Evolutionary conservation across 176 grass and related monocot genomes (phyloP), one percentile per base, ranked within the genome.

Genomic region (Rhynchospora pubera): DNA sequence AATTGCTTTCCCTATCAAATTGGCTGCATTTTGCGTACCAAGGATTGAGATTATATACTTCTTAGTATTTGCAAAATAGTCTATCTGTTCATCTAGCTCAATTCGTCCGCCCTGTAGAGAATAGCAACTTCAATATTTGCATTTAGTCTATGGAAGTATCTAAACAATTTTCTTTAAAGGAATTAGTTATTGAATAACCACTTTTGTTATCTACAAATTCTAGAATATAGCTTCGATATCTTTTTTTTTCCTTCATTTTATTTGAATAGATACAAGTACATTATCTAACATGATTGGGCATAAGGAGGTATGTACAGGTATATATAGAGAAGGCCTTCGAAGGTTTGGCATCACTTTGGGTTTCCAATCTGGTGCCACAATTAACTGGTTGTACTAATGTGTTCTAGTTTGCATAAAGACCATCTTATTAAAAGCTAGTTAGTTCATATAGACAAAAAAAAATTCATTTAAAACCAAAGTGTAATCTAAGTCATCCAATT

Each of bases 41-140:
- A 63, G 78, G 42, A 84, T 88, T 53, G 87, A 82, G 70, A 97
- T 89, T 74, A 97, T 86, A 72, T 91, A 83, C 9, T 79, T 78
- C 81, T 89, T 85, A 82, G 81, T 97, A 73, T 82, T 90, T 7
- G 87, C 91, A 50, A 85, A 97, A 78, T 93, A 88, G 73, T 97
- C 89, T 52, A 97, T 86, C 89, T 93, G 94, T 8, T 87, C 87
- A 59, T 93, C 94, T 78, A 97, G 80, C 79, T 90, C 87, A 73
- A 97, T 76, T 18, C 94, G 85, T 48, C 91, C 94, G 10, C 85
- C 91, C 94, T 97, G 42, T 52, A 52, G 45, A 75, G 45, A 46
- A 4, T 19, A 28, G 46, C 71, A 75, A 39, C 34, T 39, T 39
- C 1, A 39, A 39, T 39, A 4, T 39, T 39, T 39, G 34, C 0